A percentile compares a stretch with the other conserved stretches of the same genome.
Evolutionary conservation across 139 green algal species (phyloP).

Genomic region (Yamagishiella unicocca): DNA sequence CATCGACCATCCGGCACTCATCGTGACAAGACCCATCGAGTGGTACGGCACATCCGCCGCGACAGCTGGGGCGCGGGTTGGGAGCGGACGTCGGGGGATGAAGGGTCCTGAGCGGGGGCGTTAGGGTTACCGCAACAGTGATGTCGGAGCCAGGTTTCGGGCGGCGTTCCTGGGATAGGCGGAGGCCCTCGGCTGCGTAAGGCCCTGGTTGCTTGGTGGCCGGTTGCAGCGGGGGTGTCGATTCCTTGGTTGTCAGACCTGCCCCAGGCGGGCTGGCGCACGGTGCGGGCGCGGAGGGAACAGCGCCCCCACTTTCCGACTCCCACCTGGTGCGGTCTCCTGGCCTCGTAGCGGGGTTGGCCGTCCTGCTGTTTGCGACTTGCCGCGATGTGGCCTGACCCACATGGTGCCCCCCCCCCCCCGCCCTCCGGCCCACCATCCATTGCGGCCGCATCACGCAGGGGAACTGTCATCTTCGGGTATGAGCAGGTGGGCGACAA

Average conservation of each 20-base stretch:
- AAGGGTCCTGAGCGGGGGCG: background rate
- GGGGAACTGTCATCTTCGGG: constrained; percentile 89
- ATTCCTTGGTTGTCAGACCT: no score
- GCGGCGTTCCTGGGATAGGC: no score
- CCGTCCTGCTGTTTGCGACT: no score
- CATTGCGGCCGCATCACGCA: constrained; percentile 31
- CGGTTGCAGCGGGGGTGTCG: background rate
- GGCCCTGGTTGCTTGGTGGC: background rate
- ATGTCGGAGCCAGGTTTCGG: background rate
- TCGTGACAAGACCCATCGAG: constrained; percentile 81
- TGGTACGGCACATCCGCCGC: constrained; percentile 66
- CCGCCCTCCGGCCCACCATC: background rate
- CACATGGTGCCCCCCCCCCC: background rate
- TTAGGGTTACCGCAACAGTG: background rate
- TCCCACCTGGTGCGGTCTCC: background rate
- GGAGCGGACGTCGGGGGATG: no score
- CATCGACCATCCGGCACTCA: constrained; percentile 75
- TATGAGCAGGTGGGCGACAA: constrained; percentile 79
- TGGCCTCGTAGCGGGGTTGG: no score
- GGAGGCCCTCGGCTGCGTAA: background rate
- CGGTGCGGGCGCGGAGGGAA: background rate
- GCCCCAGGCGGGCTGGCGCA: background rate
- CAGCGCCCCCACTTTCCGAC: background rate
- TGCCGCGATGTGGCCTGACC: no score
- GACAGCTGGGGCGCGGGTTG: background rate